Evolutionary conservation across 352 stramenopile genomes (phyloP).

Genomic region (Pythium chondricola): DNA sequence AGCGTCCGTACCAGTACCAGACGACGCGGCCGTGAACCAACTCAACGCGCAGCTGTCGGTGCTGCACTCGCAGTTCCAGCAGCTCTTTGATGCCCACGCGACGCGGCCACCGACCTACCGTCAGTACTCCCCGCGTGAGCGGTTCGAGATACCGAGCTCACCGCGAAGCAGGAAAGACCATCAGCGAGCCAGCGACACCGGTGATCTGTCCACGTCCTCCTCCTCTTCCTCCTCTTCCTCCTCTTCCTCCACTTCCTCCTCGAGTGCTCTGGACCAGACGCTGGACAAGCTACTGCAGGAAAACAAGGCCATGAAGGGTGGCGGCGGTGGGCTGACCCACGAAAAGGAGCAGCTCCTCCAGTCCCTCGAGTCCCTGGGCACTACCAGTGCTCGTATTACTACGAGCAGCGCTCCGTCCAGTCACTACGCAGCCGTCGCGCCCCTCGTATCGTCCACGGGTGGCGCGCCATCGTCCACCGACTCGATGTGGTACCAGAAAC

Average conservation of each 20-base stretch:
- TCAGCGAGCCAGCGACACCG: too few relatives aligned
- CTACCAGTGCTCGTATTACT: background rate
- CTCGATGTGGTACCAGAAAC: slow-evolving; percentile 39
- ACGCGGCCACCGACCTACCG: slow-evolving; percentile 1
- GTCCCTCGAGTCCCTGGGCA: background rate
- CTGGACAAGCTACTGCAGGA: background rate
- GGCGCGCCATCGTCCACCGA: background rate
- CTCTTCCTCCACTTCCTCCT: background rate
- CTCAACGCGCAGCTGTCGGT: slow-evolving; percentile 42
- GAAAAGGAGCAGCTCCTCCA: background rate
- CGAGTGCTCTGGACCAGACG: background rate
- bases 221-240: background rate
- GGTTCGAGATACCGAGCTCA: slow-evolving; percentile 31
- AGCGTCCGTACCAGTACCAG: background rate
- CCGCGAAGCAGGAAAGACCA: slow-evolving; percentile 8
- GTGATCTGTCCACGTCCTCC: too few relatives aligned
- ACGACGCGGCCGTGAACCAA: slow-evolving; percentile 34
- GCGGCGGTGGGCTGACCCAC: too few relatives aligned
- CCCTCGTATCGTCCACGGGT: background rate
- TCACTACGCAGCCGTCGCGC: too few relatives aligned
- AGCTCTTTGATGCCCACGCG: slow-evolving; percentile 44
- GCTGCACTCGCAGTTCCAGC: slow-evolving; percentile 51
- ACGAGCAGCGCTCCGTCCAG: background rate
- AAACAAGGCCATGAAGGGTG: too few relatives aligned
- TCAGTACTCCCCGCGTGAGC: slow-evolving; percentile 27